Base-by-base conservation (phyloP, 2,329 filamentous ascomycete genomes). In the Diaporthe vexans region DNA sequence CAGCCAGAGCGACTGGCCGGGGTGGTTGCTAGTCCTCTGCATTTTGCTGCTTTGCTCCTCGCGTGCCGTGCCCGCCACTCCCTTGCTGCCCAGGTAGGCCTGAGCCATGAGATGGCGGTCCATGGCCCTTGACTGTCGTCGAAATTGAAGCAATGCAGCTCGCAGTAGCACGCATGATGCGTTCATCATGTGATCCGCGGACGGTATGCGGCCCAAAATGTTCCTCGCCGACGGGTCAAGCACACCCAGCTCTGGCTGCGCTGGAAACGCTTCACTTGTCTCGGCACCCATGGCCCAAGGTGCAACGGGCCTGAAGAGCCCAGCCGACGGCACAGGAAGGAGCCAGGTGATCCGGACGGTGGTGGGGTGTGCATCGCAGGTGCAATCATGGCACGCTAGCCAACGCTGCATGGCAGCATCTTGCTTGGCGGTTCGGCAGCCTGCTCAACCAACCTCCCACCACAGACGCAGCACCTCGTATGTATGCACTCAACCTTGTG, bases 401-500 rank as follows among this genome's bases (percentile, higher is more conserved):
- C 33, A 26, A n/a, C 24, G 57, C 21, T 71, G 61, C 73, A 70
- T 73, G 61, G 37, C 69, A 69, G 73, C 73, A 73, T 74, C 73
- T 72, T 52, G 54, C 43, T 24, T 37, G 48, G 46, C 56, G 48
- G 13, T 40, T 51, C 67, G 54, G 65, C 43, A 71, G 24, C 24
- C 35, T n/a, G 56, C 65, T 43, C 70, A 46, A 19, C 7, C 26
- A 48, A 29, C 43, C 43, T 56, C 48, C 58, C 68, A 68, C 73
- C 15, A 46, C 59, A 35, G 71, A 56, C 57, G 57, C 74, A 19
- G 46, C 51, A 48, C 43, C 71, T 73, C 65, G 72, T 75, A 70
- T 67, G 57, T 59, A 73, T 75, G 71, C 65, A 48, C 26, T 35
- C 59, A 75, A 73, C 71, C 71, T 71, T 75, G 71, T 75, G 58